A percentile compares a stretch with the other conserved stretches of the same genome.
Conservation (phyloP, 306 rosid species). For the Echinosophora koreensis region DNA sequence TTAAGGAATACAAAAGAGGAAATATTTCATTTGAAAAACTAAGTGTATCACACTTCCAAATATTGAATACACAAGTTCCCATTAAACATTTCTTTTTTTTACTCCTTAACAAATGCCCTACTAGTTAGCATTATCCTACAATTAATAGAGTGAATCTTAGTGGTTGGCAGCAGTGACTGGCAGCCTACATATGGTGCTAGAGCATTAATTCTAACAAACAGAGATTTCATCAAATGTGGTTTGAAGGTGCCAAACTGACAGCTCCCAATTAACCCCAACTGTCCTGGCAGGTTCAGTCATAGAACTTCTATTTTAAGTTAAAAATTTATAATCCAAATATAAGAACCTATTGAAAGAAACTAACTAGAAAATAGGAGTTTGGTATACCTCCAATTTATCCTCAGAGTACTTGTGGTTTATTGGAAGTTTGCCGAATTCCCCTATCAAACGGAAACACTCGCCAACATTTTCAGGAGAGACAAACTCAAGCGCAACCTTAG, state of each 20-base stretch:
- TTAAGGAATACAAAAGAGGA: too few species aligned
- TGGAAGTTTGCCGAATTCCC: slow-evolving; percentile 84
- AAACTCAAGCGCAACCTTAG: slow-evolving; percentile 86
- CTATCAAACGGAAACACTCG: slow-evolving; percentile 77
- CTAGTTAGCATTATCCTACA: too few species aligned
- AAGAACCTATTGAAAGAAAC: background rate
- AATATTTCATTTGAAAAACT: too few species aligned
- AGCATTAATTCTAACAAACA: background rate
- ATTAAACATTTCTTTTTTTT: too few species aligned
- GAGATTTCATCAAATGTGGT: background rate
- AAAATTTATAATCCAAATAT: background rate
- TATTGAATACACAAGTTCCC: too few species aligned
- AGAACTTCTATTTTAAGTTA: slow-evolving; percentile 5
- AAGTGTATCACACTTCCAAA: too few species aligned
- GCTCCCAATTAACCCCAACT: background rate
- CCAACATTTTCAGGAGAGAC: slow-evolving; percentile 89
- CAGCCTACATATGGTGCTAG: background rate
- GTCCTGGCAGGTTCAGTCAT: background rate
- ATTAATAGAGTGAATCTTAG: background rate
- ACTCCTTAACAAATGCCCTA: too few species aligned
- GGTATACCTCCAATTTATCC: slow-evolving; percentile 81
- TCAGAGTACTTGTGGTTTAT: slow-evolving; percentile 66
- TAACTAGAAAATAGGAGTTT: background rate
- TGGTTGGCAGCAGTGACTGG: background rate
- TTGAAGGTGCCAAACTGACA: background rate